Evolutionary conservation across 2,329 filamentous ascomycete genomes (phyloP).

Genomic region (Rutstroemia sp.): DNA sequence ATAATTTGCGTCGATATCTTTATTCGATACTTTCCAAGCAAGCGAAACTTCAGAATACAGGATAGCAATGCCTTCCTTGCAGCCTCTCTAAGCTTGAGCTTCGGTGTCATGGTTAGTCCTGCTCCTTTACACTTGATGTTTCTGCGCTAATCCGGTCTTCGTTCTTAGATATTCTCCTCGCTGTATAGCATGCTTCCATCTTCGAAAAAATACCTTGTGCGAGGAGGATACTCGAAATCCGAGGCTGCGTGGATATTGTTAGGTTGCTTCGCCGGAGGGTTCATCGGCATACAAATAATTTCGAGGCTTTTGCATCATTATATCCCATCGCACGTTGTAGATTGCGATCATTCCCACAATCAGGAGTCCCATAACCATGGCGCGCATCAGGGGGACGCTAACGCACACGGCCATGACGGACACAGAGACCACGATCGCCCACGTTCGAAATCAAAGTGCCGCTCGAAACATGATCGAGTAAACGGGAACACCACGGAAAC

Average conservation of each 20-base stretch:
- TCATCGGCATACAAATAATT: slow-evolving; percentile 66
- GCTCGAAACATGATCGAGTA: not conserved
- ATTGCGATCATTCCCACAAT: slow-evolving; percentile 68
- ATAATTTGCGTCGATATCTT: slow-evolving; percentile 84
- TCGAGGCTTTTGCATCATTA: slow-evolving; percentile 66
- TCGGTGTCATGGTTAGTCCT: slow-evolving; percentile 83
- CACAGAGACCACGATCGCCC: not conserved
- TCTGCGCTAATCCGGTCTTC: not conserved
- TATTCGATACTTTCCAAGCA: slow-evolving; percentile 63
- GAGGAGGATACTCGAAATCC: slow-evolving; percentile 59
- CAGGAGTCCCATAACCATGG: slow-evolving; percentile 38
- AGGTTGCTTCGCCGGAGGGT: slow-evolving; percentile 61
- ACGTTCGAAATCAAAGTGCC: not conserved
- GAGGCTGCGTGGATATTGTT: slow-evolving; percentile 63
- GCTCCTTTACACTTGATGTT: not conserved
- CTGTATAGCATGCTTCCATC: slow-evolving; percentile 91
- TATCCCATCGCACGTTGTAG: slow-evolving; percentile 72
- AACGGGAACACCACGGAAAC: slow-evolving; percentile 20
- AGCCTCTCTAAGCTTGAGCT: slow-evolving; percentile 82
- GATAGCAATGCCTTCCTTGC: slow-evolving; percentile 86
- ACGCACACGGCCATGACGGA: not conserved
- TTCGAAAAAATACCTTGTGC: slow-evolving; percentile 67
- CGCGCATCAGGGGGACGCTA: slow-evolving; percentile 21
- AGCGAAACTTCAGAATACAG: slow-evolving; percentile 75
- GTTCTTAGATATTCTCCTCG: slow-evolving; percentile 74